Percentiles rank a stretch among this genome's conserved stretches.
These are phyloP conservation scores for Pyrrhoderma lamaoense DNA, from an alignment of 1,284 basidiomycete genomes.

Conservation along the genomic window DNA sequence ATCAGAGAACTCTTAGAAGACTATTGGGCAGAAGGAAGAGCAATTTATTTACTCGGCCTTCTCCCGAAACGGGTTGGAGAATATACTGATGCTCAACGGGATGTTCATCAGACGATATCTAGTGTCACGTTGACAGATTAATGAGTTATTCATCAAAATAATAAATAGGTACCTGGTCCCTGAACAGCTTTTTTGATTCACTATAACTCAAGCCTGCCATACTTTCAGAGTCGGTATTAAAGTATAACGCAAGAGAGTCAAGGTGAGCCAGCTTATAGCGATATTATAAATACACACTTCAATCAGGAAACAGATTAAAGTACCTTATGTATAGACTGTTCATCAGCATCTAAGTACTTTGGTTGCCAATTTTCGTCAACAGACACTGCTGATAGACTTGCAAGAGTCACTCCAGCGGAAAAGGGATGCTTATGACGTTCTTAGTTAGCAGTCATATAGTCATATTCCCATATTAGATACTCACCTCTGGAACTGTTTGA, in stretches of 20 bases:
- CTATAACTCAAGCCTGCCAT: constrained; percentile 64
- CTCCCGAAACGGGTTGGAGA: constrained; percentile 92
- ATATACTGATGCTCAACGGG: constrained; percentile 84
- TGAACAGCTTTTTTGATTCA: constrained; percentile 76
- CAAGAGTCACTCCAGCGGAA: constrained; percentile 87
- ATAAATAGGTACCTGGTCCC: constrained; percentile 51
- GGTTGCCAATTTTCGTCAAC: constrained; percentile 89
- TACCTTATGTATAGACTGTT: constrained; percentile 88
- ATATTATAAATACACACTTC: constrained; percentile 16
- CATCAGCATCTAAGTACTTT: constrained; percentile 91
- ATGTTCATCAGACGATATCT: constrained; percentile 62
- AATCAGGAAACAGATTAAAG: constrained; percentile 1
- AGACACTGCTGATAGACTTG: constrained; percentile 89
- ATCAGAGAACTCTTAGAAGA: constrained; percentile 2
- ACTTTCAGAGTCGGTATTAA: constrained; percentile 87
- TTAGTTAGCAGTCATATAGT: neutral
- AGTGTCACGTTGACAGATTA: neutral
- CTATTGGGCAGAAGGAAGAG: constrained; percentile 1
- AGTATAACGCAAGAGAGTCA: constrained; percentile 88
- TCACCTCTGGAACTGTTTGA: constrained; percentile 84
- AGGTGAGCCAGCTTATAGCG: constrained; percentile 72
- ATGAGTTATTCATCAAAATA: constrained; percentile 10
- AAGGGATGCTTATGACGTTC: constrained; percentile 75
- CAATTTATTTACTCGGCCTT: constrained; percentile 63
- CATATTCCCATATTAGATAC: constrained; percentile 21